Conservation (phyloP, 139 green algal species). For the Diplosphaera chodatii region DNA sequence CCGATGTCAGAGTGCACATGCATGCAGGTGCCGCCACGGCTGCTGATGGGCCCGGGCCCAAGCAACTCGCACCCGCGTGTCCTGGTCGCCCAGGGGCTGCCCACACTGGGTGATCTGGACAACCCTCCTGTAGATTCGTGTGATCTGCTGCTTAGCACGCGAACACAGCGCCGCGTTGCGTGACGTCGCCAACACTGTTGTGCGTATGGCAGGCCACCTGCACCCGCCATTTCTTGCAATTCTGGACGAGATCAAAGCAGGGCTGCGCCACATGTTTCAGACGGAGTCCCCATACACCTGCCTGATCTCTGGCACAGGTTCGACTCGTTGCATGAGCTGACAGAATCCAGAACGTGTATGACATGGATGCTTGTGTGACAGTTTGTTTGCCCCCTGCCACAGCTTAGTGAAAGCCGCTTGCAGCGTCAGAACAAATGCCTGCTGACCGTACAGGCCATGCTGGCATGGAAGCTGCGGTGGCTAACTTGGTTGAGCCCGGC, state of each 20-base stretch:
- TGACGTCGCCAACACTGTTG: no score
- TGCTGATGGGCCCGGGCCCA: constrained; percentile 74
- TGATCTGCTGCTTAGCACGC: no score
- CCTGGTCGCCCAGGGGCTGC: constrained; percentile 41
- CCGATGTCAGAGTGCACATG: not conserved
- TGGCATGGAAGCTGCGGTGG: constrained; percentile 80
- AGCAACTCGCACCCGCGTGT: constrained; percentile 66
- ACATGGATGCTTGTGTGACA: no score
- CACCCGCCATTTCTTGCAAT: constrained; percentile 76
- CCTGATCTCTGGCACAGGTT: constrained; percentile 49
- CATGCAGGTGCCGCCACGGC: constrained; percentile 41
- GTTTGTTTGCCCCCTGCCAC: no score
- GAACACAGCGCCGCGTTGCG: no score
- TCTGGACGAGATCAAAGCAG: constrained; percentile 62
- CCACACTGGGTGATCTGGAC: not conserved
- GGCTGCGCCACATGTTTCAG: constrained; percentile 77
- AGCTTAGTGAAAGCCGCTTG: no score
- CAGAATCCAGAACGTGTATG: no score
- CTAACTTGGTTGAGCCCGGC: constrained; percentile 76
- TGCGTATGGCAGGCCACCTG: constrained; percentile 35
- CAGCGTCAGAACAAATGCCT: not conserved
- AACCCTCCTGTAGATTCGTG: no score
- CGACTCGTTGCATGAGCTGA: no score
- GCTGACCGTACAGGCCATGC: constrained; percentile 37
- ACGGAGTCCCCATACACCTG: constrained; percentile 66